These are phyloP conservation scores for Raffaelea ambrosiae DNA, from an alignment of 2,329 filamentous ascomycete genomes.

Conservation along the genomic window DNA sequence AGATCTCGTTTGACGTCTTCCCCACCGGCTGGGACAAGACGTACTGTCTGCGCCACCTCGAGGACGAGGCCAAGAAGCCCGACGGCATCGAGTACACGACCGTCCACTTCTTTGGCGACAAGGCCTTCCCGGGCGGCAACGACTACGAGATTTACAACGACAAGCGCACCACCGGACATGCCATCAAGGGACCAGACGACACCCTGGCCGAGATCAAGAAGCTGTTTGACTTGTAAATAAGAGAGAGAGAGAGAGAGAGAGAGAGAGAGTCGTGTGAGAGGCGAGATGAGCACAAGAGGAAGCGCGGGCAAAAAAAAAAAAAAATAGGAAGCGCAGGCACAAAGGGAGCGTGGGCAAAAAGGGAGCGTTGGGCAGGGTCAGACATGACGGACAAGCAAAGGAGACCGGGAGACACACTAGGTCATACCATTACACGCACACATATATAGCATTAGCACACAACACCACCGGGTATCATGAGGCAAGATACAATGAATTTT, in stretches of 20 bases:
- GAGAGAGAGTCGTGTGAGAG: background rate
- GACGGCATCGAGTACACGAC: slow-evolving; percentile 71
- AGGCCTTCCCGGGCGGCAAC: slow-evolving; percentile 83
- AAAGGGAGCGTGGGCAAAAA: background rate
- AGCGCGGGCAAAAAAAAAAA: background rate
- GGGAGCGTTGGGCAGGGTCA: too few species aligned
- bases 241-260: background rate
- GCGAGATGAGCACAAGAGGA: background rate
- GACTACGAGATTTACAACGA: slow-evolving; percentile 92
- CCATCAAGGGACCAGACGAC: slow-evolving; percentile 73
- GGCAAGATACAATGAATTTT: too few species aligned
- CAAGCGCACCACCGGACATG: slow-evolving; percentile 72
- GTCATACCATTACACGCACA: too few species aligned
- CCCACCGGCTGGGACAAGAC: slow-evolving; percentile 98
- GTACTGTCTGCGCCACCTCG: slow-evolving; percentile 84
- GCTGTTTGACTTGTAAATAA: slow-evolving; percentile 53
- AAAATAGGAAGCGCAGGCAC: background rate
- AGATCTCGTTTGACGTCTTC: slow-evolving; percentile 98
- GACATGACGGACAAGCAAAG: too few species aligned
- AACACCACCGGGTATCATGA: too few species aligned
- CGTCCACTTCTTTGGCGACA: slow-evolving; percentile 98
- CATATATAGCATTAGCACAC: too few species aligned
- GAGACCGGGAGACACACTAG: too few species aligned
- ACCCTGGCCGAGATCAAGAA: slow-evolving; percentile 74
- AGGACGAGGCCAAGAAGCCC: slow-evolving; percentile 63